phyloP scores from a whole-genome alignment of 2,329 filamentous ascomycete species.

The Fusarium musae region DNA sequence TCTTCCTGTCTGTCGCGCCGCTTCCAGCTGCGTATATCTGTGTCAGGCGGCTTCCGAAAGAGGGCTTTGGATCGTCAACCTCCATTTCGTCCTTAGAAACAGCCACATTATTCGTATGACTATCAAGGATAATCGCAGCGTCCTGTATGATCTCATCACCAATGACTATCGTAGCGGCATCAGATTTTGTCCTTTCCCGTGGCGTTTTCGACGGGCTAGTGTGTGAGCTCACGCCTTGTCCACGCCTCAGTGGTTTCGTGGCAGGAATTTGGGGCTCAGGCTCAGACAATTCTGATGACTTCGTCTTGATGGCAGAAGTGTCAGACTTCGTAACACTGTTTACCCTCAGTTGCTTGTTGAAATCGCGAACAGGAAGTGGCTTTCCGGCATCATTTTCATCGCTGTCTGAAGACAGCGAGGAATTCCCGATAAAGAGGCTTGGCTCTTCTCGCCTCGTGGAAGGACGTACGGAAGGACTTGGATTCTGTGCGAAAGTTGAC shows the following conservation, averaged over 20 bases:
- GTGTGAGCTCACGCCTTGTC: not conserved
- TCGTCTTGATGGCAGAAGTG: not conserved
- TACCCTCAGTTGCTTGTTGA: slow-evolving; percentile 50
- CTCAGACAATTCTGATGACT: not conserved
- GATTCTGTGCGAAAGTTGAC: not conserved
- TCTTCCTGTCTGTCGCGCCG: not conserved
- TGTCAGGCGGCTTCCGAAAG: slow-evolving; percentile 35
- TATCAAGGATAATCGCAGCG: not conserved
- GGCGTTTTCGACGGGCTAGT: slow-evolving; percentile 2
- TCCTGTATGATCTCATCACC: slow-evolving; percentile 28
- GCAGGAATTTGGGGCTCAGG: slow-evolving; percentile 36
- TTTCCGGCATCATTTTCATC: slow-evolving; percentile 35
- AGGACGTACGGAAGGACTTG: not conserved
- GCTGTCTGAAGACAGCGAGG: slow-evolving; percentile 20
- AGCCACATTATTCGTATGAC: not conserved
- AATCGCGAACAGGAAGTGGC: slow-evolving; percentile 47
- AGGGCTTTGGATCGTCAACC: slow-evolving; percentile 14
- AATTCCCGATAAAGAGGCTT: slow-evolving; percentile 27
- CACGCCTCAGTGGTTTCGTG: slow-evolving; percentile 13
- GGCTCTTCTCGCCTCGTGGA: slow-evolving; percentile 6
- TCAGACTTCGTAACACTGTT: not conserved
- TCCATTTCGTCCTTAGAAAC: not conserved
- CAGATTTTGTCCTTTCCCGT: slow-evolving; percentile 3
- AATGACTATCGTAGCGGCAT: slow-evolving; percentile 36
- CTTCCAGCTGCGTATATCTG: slow-evolving; percentile 35